Conservation (phyloP, 2,329 filamentous ascomycete genomes). For the Botrytis paeoniae region DNA sequence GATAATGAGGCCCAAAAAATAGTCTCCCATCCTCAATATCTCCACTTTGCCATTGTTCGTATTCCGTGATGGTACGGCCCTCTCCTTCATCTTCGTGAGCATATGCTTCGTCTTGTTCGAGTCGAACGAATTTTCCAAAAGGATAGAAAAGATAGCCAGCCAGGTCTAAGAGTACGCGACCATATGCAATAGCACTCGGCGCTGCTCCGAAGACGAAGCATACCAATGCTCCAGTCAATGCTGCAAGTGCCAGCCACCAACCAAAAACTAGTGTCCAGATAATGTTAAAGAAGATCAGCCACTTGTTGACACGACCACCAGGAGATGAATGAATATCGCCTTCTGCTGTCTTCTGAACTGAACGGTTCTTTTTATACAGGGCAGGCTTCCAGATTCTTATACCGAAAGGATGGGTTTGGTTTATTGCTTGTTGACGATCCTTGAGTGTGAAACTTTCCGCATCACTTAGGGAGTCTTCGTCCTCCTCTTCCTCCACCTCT, state of each 20-base stretch:
- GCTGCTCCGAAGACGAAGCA: conserved; percentile 79
- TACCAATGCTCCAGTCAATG: conserved; percentile 68
- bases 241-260: conserved; percentile 87
- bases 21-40: conserved; percentile 93
- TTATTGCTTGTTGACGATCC: conserved; percentile 95
- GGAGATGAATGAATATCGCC: conserved; percentile 95
- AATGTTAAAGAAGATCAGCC: conserved; percentile 84
- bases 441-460: conserved; percentile 97
- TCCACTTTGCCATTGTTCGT: conserved; percentile 98
- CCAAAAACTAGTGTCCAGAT: conserved; percentile 90
- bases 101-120: conserved; percentile 93
- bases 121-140: conserved; percentile 91
- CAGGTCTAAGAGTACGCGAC: conserved; percentile 77
- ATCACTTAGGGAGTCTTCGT: conserved; percentile 68
- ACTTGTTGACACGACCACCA: conserved; percentile 77
- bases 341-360: conserved; percentile 93
- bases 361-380: conserved; percentile 94
- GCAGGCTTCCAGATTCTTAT: conserved; percentile 99
- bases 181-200: conserved; percentile 81
- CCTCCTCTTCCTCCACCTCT: conserved; percentile 40
- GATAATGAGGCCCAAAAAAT: conserved; percentile 81
- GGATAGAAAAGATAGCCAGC: conserved; percentile 89
- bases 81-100: conserved; percentile 92
- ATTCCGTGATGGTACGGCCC: conserved; percentile 95
- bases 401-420: conserved; percentile 97